phyloP scores from a whole-genome alignment of 2,329 filamentous ascomycete genomes.

The Alternaria infectoria region DNA sequence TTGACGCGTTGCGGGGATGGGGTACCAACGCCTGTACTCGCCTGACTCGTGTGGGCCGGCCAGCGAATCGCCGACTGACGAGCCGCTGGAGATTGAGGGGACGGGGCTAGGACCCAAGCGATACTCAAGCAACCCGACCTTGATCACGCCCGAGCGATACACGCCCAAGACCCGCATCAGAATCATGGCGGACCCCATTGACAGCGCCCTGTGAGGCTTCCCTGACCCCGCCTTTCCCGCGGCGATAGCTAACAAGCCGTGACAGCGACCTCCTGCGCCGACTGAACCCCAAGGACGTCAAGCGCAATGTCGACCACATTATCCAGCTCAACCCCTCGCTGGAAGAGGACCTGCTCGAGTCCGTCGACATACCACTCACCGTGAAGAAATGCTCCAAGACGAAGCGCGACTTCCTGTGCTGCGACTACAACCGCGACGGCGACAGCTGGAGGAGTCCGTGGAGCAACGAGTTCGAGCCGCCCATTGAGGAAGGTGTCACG shows the following conservation, averaged over 20 bases:
- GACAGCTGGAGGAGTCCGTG: conserved; percentile 98
- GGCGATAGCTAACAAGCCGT: conserved; percentile 13
- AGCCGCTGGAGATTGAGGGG: conserved; percentile 24
- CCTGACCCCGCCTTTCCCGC: not conserved
- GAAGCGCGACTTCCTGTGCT: conserved; percentile 94
- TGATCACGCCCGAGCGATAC: conserved; percentile 20
- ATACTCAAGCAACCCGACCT: conserved; percentile 20
- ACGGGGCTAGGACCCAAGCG: conserved; percentile 22
- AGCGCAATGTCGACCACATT: conserved; percentile 85
- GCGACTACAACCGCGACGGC: conserved; percentile 99
- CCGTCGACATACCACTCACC: conserved; percentile 92
- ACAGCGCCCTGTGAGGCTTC: conserved; percentile 73
- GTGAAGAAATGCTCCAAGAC: conserved; percentile 85
- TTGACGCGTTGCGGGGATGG: conserved; percentile 18
- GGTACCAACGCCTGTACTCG: conserved; percentile 3
- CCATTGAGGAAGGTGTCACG: conserved; percentile 81
- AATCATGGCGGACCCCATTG: conserved; percentile 52
- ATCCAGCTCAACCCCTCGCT: conserved; percentile 88
- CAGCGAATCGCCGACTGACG: conserved; percentile 21
- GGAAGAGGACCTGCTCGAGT: conserved; percentile 96
- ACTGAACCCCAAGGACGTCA: conserved; percentile 91
- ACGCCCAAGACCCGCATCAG: not conserved
- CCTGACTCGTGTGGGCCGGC: conserved; percentile 29
- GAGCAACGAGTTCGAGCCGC: conserved; percentile 97
- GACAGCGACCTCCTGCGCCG: conserved; percentile 94